Evolutionary conservation across 1,284 basidiomycete species (phyloP).

Genomic region (Dichomitus squalens): DNA sequence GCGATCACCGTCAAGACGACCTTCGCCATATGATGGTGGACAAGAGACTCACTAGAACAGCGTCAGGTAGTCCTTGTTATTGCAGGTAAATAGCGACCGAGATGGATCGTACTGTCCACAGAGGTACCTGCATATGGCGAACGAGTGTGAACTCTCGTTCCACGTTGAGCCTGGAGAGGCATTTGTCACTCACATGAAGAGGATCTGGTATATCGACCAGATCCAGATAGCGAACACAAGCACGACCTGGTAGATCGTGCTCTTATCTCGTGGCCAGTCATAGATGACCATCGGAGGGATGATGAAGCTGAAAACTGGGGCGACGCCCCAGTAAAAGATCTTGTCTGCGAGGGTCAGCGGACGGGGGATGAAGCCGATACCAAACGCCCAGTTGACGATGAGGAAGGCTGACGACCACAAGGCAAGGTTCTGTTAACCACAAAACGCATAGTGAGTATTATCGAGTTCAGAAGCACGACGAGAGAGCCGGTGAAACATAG

Average conservation of each 20-base stretch:
- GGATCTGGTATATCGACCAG: constrained; percentile 52
- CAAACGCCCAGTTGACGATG: constrained; percentile 72
- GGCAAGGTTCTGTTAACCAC: constrained; percentile 47
- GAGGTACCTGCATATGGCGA: constrained; percentile 43
- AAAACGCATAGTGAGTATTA: neutral
- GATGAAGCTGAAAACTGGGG: constrained; percentile 43
- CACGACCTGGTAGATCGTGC: constrained; percentile 60
- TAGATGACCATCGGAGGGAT: constrained; percentile 60
- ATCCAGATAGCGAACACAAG: constrained; percentile 58
- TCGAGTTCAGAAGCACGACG: neutral
- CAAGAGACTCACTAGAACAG: constrained; percentile 64
- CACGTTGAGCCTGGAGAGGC: neutral
- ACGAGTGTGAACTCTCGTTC: neutral
- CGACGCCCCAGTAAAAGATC: constrained; percentile 64
- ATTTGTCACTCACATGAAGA: constrained; percentile 52
- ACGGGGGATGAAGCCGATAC: constrained; percentile 49
- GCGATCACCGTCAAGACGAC: neutral
- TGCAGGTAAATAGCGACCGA: constrained; percentile 38
- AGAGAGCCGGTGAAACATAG: too few species aligned
- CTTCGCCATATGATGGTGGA: neutral
- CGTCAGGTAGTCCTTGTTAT: constrained; percentile 58
- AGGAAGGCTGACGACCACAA: constrained; percentile 69
- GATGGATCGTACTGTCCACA: constrained; percentile 53
- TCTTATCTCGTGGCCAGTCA: constrained; percentile 68
- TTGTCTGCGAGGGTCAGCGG: constrained; percentile 54